Base-by-base conservation (phyloP, 2,329 filamentous ascomycete genomes). In the Hypoxylon sp. region DNA sequence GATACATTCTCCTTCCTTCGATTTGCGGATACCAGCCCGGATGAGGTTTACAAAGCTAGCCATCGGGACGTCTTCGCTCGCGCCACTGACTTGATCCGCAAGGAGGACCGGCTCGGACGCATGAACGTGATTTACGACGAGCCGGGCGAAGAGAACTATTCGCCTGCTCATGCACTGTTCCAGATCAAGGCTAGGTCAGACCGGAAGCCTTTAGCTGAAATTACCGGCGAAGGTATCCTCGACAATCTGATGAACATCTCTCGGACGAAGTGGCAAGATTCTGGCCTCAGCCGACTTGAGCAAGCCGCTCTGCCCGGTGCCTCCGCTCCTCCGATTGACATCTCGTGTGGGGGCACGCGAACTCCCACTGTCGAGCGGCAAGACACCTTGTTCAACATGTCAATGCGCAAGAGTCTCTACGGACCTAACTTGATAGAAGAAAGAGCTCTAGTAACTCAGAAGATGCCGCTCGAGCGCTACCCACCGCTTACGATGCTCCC, bases 1-100 rank as follows among this genome's bases (percentile, higher is more conserved):
- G 83, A 86, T 11, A 83, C 87, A 1, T 98, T 98, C 74, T 94
- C 93, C 0, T 99, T 92, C 87, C 81, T 98, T 57, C 88, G 92
- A 3, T 97, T 99, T 69, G 85, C 90, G 3, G 91, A 97, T 67
- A 80, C 83, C 0, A 95, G 92, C 11, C 79, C 88, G 1, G 81
- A 82, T 8, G 93, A 98, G 62, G 87, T 86, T 1, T 90, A 88
- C 55, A 80, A 82, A 51, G 83, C 87, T 26, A 89, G 89, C 3
- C 89, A 88, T 66, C 80, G 83, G 49, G 87, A 88, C 58, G 66
- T 96, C 1, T 91, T 96, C 66, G 81, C 89, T 50, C 90, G 93
- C 33, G 89, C 91, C 3, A 77, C 88, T 1, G 82, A 86, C 47
- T 80, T 89, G 43, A 72, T 80, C 3, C 72, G 76, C 53, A 82